Conservation (phyloP, 306 rosid species). For the Casuarina glauca region DNA sequence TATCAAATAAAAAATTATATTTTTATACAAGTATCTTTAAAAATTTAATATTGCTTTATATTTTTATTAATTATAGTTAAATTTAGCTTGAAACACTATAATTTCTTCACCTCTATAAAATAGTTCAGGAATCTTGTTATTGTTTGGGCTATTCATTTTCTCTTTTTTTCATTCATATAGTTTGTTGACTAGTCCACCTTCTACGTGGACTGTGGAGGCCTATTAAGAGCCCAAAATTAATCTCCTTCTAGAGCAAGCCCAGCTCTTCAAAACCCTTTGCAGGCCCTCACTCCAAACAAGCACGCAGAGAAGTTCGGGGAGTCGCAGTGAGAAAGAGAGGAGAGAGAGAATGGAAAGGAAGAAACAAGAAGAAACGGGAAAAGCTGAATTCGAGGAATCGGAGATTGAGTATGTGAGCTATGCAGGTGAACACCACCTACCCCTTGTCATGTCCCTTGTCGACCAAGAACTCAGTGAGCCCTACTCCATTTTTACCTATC, state of each 20-base stretch:
- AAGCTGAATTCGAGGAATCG: conserved; percentile 42
- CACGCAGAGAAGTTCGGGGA: neutral
- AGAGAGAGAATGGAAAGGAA: conserved; percentile 27
- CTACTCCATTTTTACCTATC: conserved; percentile 94
- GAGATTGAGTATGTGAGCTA: conserved; percentile 83
- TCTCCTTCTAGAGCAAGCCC: neutral
- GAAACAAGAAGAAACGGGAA: conserved; percentile 34
- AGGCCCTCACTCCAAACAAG: neutral
- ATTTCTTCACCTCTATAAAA: too few relatives aligned
- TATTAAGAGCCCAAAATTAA: neutral
- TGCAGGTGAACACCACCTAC: conserved; percentile 87
- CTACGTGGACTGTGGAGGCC: neutral
- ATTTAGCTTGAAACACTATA: too few relatives aligned
- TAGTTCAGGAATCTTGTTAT: too few relatives aligned
- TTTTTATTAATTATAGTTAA: too few relatives aligned
- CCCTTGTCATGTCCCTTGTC: conserved; percentile 82
- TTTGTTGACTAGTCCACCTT: neutral
- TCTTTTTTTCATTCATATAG: too few relatives aligned
- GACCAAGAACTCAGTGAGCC: conserved; percentile 98
- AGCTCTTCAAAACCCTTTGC: neutral
- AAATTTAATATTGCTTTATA: too few relatives aligned
- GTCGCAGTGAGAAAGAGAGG: neutral
- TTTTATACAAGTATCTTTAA: too few relatives aligned
- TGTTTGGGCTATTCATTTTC: neutral
- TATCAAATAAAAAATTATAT: too few relatives aligned